Conservation (phyloP, 2,329 filamentous ascomycete species). For the Neonectria ditissima region DNA sequence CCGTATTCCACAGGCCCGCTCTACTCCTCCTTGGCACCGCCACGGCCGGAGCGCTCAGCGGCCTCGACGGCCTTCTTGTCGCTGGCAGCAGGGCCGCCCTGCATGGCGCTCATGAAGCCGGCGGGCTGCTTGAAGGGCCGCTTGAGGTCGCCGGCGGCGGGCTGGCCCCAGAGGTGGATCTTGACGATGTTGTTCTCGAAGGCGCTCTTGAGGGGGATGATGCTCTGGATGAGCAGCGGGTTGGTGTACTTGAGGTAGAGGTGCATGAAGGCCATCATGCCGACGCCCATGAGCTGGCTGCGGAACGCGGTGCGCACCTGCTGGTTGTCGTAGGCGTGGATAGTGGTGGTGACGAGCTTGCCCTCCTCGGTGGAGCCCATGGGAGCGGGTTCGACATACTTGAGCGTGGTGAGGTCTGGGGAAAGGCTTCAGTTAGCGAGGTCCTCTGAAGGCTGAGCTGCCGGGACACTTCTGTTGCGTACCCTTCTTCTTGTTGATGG, state of each 20-base stretch:
- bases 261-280: conserved; percentile 99
- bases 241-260: conserved; percentile 99
- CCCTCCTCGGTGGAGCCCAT: conserved; percentile 95
- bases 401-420: conserved; percentile 93
- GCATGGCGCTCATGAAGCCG: conserved; percentile 85
- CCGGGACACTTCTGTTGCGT: conserved; percentile 49
- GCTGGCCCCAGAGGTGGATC: conserved; percentile 90
- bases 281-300: conserved; percentile 92
- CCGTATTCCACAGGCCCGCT: conserved; percentile 19
- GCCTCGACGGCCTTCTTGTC: conserved; percentile 91
- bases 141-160: conserved; percentile 91
- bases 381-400: conserved; percentile 96
- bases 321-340: conserved; percentile 91
- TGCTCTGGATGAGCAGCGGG: conserved; percentile 97
- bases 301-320: conserved; percentile 90
- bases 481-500: conserved; percentile 99
- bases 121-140: conserved; percentile 90
- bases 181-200: conserved; percentile 97
- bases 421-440: conserved; percentile 25
- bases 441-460: background rate
- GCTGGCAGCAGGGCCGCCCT: conserved; percentile 81
- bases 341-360: conserved; percentile 95
- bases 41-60: conserved; percentile 79
- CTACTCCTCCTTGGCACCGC: conserved; percentile 80
- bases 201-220: conserved; percentile 96